These are phyloP conservation scores for Micractinium sp. DNA, from an alignment of 139 green algal genomes.

Conservation along the genomic window DNA sequence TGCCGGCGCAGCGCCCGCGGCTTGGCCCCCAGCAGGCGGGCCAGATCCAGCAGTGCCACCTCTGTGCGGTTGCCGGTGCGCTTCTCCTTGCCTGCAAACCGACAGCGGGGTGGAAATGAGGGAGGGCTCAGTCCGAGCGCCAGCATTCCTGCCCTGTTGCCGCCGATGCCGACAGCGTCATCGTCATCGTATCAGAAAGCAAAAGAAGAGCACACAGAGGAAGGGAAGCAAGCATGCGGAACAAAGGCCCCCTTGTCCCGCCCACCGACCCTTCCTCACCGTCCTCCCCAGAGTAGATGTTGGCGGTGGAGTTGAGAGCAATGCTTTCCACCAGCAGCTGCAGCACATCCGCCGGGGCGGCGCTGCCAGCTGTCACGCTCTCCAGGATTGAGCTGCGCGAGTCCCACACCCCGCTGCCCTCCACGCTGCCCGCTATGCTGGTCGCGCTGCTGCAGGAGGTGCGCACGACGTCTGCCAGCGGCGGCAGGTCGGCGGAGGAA, in stretches of 20 bases:
- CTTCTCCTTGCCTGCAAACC: constrained; percentile 32
- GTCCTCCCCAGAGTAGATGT: constrained; percentile 23
- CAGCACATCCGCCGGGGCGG: constrained; percentile 18
- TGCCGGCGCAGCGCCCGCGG: constrained; percentile 5
- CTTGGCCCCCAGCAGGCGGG: constrained; percentile 39
- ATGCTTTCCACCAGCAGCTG: constrained; percentile 40
- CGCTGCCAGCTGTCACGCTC: not conserved
- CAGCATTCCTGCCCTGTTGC: too few relatives aligned
- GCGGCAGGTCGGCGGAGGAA: not conserved
- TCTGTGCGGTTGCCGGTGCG: constrained; percentile 83
- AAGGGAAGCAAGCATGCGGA: too few relatives aligned
- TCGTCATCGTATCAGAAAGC: too few relatives aligned
- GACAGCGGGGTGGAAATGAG: not conserved
- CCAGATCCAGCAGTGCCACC: constrained; percentile 81
- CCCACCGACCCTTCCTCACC: not conserved
- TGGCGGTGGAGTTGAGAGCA: constrained; percentile 78
- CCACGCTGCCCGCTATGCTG: not conserved
- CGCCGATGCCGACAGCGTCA: too few relatives aligned
- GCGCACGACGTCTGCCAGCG: not conserved
- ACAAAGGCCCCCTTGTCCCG: too few relatives aligned
- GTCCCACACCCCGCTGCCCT: not conserved
- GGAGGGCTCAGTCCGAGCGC: not conserved
- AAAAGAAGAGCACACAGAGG: too few relatives aligned
- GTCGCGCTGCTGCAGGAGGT: not conserved
- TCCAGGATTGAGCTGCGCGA: not conserved